Conservation (phyloP, 768 basidiomycete genomes). For the Hydnum rufescens region DNA sequence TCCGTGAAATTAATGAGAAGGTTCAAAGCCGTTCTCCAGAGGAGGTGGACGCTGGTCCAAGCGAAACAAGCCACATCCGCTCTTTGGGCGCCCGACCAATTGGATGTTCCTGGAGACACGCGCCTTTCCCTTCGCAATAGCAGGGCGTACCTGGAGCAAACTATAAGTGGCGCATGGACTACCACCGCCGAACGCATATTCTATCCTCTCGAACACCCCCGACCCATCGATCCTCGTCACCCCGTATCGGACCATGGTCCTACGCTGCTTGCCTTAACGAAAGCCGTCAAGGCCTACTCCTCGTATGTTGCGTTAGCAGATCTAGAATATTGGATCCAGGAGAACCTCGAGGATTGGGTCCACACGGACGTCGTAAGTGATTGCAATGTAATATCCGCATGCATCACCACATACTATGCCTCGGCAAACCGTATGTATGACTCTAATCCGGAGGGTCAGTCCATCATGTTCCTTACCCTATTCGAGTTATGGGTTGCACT, state of each 20-base stretch:
- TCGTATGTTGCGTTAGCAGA: background rate
- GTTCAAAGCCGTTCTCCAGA: background rate
- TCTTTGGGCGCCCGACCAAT: background rate
- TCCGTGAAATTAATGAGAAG: background rate
- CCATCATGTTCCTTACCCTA: constrained; percentile 20
- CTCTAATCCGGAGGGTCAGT: background rate
- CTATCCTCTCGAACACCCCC: background rate
- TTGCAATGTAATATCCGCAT: background rate
- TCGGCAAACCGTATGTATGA: background rate
- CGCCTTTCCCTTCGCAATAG: background rate
- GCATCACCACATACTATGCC: background rate
- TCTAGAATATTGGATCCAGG: background rate
- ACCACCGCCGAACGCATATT: no score
- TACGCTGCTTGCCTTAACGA: background rate
- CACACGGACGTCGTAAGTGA: background rate
- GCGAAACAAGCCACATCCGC: background rate
- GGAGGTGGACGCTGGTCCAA: background rate
- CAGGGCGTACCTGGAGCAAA: background rate
- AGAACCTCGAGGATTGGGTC: background rate
- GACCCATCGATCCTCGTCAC: background rate
- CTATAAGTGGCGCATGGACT: background rate
- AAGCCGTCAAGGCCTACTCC: background rate
- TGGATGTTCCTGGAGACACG: constrained; percentile 4
- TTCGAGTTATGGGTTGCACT: constrained; percentile 31
- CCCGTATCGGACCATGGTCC: constrained; percentile 11